Base-by-base conservation (phyloP, 2,329 filamentous ascomycete species). In the Fusarium marasasianum region DNA sequence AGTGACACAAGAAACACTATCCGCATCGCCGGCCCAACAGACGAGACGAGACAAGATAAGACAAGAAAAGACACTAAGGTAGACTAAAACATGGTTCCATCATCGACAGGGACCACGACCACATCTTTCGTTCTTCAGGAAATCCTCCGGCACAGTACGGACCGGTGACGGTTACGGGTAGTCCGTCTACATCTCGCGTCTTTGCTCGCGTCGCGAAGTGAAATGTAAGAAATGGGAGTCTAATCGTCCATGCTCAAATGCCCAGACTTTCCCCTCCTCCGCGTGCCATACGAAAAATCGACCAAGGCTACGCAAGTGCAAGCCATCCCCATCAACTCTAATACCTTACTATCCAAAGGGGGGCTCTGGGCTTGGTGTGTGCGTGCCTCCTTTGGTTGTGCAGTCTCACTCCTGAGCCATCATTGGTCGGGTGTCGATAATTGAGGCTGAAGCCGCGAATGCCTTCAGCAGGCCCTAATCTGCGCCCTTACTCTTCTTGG, bases 401-500 rank as follows among this genome's bases (percentile, higher is more conserved):
- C 35, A 47, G 35, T 38, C 41, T 47, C 43, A 47, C 29, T 56
- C 48, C 26, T 15, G 41, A 33, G 18, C 22, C 17, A 14, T 45
- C 35, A 63, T 48, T 63, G 60, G 60, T 59, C 53, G 29, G 10
- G 13, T 44, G 12, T 63, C 24, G 24, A 47, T 40, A 24, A 35
- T 59, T 55, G 58, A 61, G 48, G 48, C 58, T 61, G 58, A 61
- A 56, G 58, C 41, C 63, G 41, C 51, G 55, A 58, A 72, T 72
- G 47, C 55, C 48, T 37, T 35, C 20, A 31, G 33, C 65, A 29
- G 43, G 44, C 40, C 17, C 63, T 66, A 53, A 44, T 38, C 38
- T 53, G 40, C 43, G 50, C 26, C 57, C 48, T 71, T 84, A 88
- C 43, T 96, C 93, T 80, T 97, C 94, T 81, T 93, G 93, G 84